Evolutionary conservation across 2,329 filamentous ascomycete species (phyloP).

Genomic region (Penicillium occitanis): DNA sequence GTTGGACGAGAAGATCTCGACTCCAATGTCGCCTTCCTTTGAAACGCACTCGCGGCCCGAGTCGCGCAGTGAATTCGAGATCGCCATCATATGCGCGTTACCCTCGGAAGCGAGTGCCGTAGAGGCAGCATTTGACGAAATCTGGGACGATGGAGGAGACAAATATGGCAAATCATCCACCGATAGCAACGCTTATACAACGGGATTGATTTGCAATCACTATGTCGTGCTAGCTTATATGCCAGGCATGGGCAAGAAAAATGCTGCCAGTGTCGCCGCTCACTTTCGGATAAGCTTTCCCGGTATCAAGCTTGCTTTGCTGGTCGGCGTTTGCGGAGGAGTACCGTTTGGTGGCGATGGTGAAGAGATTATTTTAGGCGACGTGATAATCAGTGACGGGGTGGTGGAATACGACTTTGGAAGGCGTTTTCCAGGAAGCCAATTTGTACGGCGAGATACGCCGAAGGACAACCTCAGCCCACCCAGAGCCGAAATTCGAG

Average conservation of each 20-base stretch:
- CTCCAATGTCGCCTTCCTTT: neutral
- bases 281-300: conserved; percentile 36
- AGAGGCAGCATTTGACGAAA: neutral
- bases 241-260: conserved; percentile 14
- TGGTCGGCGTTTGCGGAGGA: conserved; percentile 45
- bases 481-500: neutral
- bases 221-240: conserved; percentile 38
- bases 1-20: neutral
- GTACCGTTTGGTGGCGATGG: conserved; percentile 20
- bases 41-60: neutral
- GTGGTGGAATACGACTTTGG: neutral
- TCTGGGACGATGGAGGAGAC: neutral
- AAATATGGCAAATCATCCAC: conserved; percentile 11
- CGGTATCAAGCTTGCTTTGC: conserved; percentile 33
- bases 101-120: conserved; percentile 6
- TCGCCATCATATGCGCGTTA: conserved; percentile 2
- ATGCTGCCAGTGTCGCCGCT: conserved; percentile 18
- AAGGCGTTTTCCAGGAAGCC: neutral
- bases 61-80: conserved; percentile 2
- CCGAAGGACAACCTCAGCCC: neutral
- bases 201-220: conserved; percentile 35
- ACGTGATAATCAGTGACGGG: conserved; percentile 25
- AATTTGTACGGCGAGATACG: neutral
- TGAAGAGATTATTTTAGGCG: conserved; percentile 24
- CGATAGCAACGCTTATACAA: conserved; percentile 34